phyloP scores from a whole-genome alignment of 257 asterid species.

The Catharanthus roseus region DNA sequence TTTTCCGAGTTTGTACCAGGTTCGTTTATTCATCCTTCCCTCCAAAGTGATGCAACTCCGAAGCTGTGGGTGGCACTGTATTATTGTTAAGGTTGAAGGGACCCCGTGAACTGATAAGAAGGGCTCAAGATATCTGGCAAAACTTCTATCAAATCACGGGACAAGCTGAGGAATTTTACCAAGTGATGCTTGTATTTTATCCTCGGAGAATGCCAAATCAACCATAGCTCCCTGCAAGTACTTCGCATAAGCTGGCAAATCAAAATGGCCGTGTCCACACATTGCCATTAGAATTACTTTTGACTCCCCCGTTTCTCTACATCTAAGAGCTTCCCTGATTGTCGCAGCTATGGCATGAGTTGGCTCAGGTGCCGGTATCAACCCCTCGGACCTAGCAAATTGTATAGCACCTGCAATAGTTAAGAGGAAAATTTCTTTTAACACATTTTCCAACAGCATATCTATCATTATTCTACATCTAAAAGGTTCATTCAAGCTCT shows the following conservation, averaged over 20 bases:
- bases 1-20: no score
- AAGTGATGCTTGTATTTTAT: slow-evolving; percentile 46
- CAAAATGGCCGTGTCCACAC: slow-evolving; percentile 98
- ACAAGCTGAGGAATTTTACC: slow-evolving; percentile 52
- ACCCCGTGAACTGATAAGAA: not conserved
- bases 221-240: slow-evolving; percentile 67
- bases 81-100: no score
- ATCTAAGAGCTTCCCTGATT: slow-evolving; percentile 75
- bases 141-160: slow-evolving; percentile 6
- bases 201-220: slow-evolving; percentile 64
- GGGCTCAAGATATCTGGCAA: not conserved
- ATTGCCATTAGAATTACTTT: slow-evolving; percentile 90
- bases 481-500: not conserved
- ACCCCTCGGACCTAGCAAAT: slow-evolving; percentile 85
- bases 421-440: not conserved
- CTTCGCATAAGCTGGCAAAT: slow-evolving; percentile 80
- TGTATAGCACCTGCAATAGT: slow-evolving; percentile 59
- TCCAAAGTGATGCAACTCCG: not conserved
- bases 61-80: not conserved
- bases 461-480: not conserved
- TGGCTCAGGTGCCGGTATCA: slow-evolving; percentile 95
- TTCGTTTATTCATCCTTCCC: not conserved
- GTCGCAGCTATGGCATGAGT: slow-evolving; percentile 88
- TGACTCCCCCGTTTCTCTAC: slow-evolving; percentile 80
- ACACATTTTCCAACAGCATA: not conserved